Percentiles rank a stretch among this genome's conserved stretches.
These are phyloP conservation scores for Aquilaria agallochum DNA, from an alignment of 441 rosid species.

Conservation along the genomic window DNA sequence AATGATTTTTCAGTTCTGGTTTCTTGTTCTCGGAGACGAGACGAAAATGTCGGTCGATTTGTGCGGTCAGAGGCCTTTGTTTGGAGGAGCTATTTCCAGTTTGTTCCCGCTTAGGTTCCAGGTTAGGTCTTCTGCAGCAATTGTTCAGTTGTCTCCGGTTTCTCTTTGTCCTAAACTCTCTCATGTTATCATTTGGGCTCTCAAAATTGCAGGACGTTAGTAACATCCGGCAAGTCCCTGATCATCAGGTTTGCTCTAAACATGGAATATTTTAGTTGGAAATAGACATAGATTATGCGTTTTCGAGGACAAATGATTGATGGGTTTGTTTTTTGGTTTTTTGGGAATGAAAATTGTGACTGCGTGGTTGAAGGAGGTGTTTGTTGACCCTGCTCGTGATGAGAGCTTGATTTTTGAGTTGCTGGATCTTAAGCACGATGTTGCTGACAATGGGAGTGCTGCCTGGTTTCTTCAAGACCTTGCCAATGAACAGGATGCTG, in stretches of 20 bases:
- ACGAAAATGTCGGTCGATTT: slow-evolving; percentile 35
- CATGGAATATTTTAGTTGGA: not conserved
- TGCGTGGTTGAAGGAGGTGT: slow-evolving; percentile 51
- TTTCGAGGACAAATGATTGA: too few species aligned
- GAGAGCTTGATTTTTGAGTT: slow-evolving; percentile 89
- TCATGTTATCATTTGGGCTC: not conserved
- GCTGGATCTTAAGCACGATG: slow-evolving; percentile 62
- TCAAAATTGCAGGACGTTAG: slow-evolving; percentile 53
- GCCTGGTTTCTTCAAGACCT: slow-evolving; percentile 84
- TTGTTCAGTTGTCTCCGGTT: not conserved
- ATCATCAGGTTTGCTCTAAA: slow-evolving; percentile 54
- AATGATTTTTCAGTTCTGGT: not conserved
- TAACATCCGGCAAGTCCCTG: slow-evolving; percentile 67
- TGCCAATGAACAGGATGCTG: slow-evolving; percentile 71
- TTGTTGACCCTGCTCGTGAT: slow-evolving; percentile 73
- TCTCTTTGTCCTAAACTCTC: not conserved
- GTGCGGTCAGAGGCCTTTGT: slow-evolving; percentile 35
- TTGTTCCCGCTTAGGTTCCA: slow-evolving; percentile 49
- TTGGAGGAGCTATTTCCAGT: slow-evolving; percentile 58
- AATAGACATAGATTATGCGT: too few species aligned
- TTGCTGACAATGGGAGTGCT: slow-evolving; percentile 64
- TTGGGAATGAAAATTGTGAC: not conserved
- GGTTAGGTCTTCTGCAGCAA: slow-evolving; percentile 21
- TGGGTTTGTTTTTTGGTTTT: too few species aligned
- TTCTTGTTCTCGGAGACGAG: not conserved